phyloP scores from a whole-genome alignment of 2,329 filamentous ascomycete species.

The Aspergillus sp. region DNA sequence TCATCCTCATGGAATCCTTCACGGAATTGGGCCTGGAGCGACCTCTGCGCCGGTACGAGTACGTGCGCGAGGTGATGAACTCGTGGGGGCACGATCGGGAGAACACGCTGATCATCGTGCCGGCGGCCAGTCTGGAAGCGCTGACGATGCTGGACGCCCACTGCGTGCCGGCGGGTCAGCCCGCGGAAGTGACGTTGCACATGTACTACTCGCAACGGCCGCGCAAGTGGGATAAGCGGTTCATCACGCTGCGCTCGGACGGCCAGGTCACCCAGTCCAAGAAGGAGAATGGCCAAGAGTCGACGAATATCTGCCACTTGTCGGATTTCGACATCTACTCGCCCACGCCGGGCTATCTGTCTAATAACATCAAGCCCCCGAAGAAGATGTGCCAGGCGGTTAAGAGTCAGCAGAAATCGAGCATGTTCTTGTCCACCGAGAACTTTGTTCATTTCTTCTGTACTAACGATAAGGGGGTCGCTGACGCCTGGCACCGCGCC shows the following conservation, averaged over 20 bases:
- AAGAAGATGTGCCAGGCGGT: slow-evolving; percentile 84
- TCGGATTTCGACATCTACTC: slow-evolving; percentile 92
- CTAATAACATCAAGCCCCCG: slow-evolving; percentile 74
- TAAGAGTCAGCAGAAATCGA: slow-evolving; percentile 87
- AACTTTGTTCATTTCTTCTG: slow-evolving; percentile 93
- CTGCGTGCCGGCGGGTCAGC: slow-evolving; percentile 63
- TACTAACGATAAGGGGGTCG: slow-evolving; percentile 68
- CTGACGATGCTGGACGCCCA: slow-evolving; percentile 57
- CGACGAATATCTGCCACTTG: slow-evolving; percentile 73
- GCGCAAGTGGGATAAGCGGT: slow-evolving; percentile 86
- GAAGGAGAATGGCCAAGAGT: slow-evolving; percentile 68
- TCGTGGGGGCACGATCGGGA: slow-evolving; percentile 84
- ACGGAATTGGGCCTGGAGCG: slow-evolving; percentile 74
- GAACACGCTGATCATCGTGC: slow-evolving; percentile 69
- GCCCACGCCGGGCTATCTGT: slow-evolving; percentile 66
- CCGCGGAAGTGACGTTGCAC: slow-evolving; percentile 65
- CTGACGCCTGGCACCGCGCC: slow-evolving; percentile 66
- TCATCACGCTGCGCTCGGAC: slow-evolving; percentile 68
- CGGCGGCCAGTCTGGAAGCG: slow-evolving; percentile 54
- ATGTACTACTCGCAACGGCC: slow-evolving; percentile 79
- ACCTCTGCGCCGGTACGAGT: slow-evolving; percentile 80
- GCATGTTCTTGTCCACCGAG: slow-evolving; percentile 75
- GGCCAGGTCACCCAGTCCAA: slow-evolving; percentile 74
- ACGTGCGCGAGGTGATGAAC: slow-evolving; percentile 82
- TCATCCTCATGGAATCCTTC: slow-evolving; percentile 77